Evolutionary conservation across 179 eudicot genomes (phyloP), one percentile per base, ranked within the genome.

Genomic region (Actinidia arguta): DNA sequence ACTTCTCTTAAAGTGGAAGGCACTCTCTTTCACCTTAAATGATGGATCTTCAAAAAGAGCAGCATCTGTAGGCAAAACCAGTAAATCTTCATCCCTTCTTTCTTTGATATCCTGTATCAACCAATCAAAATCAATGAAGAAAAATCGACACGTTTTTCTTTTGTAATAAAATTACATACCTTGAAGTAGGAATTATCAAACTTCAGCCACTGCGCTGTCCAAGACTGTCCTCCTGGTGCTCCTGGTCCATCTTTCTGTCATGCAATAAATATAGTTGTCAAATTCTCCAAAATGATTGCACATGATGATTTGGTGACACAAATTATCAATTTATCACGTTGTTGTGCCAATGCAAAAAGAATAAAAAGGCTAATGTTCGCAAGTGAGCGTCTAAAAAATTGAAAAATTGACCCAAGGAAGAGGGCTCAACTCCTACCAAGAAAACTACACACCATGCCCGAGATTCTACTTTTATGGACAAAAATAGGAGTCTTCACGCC

Each of bases 241-340:
- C 99, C 99, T 25, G 99, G 99, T 71, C 99, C 99, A 76, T 93
- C 98, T 93, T 96, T 96, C 99, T 96, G 94, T 76, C 73, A 87
- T 47, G 80, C 25, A 80, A 85, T 4, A 44, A 51, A 48, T 64
- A 56, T 22, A 66, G 36, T 6, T 62, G 22, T 58, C 47, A 44
- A 47, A 78, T 44, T 58, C 62, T 58, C 55, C 61, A 69, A 68
- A 56, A 78, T 69, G 25, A 55, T 61, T 27, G 52, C 47, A 52
- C 75, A 25, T 64, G 48, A 8, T 69, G 55, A 27, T 6, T 3
- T 31, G 54, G 13, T 51, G 54, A 8, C 12, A 51, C 54, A 51
- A 8, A 8, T 51, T 9, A 8, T 51, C 74, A 70, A 70, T 10
- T 16, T 70, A n/a, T 9, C 54, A 70, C 22, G n/a, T 68, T 39